These are phyloP conservation scores for Globisporangium paroecandrum DNA, from an alignment of 352 stramenopile species.

Conservation along the genomic window DNA sequence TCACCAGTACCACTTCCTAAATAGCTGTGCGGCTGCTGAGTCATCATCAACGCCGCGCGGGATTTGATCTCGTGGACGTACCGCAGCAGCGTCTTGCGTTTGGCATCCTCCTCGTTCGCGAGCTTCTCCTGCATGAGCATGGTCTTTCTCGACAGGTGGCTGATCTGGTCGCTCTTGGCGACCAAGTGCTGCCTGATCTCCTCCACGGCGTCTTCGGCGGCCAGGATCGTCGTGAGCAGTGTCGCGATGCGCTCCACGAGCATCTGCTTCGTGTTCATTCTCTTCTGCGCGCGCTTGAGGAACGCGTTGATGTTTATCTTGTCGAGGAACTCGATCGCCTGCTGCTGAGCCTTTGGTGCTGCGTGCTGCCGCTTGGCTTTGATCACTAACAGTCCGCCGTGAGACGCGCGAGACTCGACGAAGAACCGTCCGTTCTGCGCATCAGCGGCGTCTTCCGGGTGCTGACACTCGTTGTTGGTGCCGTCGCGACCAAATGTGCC, in stretches of 20 bases:
- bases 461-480: slow-evolving; percentile 21
- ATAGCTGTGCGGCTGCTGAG: slow-evolving; percentile 5
- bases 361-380: slow-evolving; percentile 90
- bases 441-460: slow-evolving; percentile 59
- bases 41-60: slow-evolving; percentile 24
- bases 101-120: slow-evolving; percentile 92
- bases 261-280: slow-evolving; percentile 90
- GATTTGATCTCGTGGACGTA: slow-evolving; percentile 95
- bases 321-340: slow-evolving; percentile 88
- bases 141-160: slow-evolving; percentile 66
- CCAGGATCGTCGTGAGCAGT: slow-evolving; percentile 68
- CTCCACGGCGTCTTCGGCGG: slow-evolving; percentile 65
- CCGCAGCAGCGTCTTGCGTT: slow-evolving; percentile 92
- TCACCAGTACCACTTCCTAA: slow-evolving; percentile 8
- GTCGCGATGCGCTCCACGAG: slow-evolving; percentile 88
- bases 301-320: slow-evolving; percentile 89
- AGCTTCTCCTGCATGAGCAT: slow-evolving; percentile 82
- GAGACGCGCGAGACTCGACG: slow-evolving; percentile 74
- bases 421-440: slow-evolving; percentile 80
- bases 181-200: slow-evolving; percentile 49
- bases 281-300: slow-evolving; percentile 92
- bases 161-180: slow-evolving; percentile 79
- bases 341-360: slow-evolving; percentile 44
- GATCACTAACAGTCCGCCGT: slow-evolving; percentile 87
- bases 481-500: slow-evolving; percentile 17